These are phyloP conservation scores for Cryptosporidium baileyi DNA, from an alignment of 169 alveolate species.

Conservation along the genomic window DNA sequence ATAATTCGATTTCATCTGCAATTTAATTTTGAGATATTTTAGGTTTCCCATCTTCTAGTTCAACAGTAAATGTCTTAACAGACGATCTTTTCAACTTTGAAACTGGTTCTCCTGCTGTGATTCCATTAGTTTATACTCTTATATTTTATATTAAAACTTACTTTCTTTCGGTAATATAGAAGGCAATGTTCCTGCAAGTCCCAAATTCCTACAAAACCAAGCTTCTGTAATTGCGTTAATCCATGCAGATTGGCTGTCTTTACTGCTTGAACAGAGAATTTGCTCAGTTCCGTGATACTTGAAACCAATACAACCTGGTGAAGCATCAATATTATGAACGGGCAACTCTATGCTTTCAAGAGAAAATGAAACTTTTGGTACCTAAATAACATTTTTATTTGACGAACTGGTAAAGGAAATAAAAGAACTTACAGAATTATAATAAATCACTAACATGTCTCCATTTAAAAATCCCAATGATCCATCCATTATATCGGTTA, in stretches of 20 bases:
- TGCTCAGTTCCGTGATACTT: slow-evolving; percentile 76
- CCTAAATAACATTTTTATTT: not conserved
- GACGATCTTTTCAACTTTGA: too few species aligned
- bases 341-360: slow-evolving; percentile 78
- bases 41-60: slow-evolving; percentile 60
- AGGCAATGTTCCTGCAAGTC: slow-evolving; percentile 76
- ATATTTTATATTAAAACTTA: not conserved
- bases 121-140: not conserved
- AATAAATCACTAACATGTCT: slow-evolving; percentile 26
- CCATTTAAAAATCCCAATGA: slow-evolving; percentile 64
- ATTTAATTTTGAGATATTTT: slow-evolving; percentile 31
- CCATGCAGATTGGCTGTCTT: slow-evolving; percentile 76
- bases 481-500: slow-evolving; percentile 69
- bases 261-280: slow-evolving; percentile 74
- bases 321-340: slow-evolving; percentile 66
- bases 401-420: not conserved
- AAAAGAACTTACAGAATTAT: slow-evolving; percentile 40
- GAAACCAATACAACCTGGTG: slow-evolving; percentile 72
- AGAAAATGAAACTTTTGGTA: slow-evolving; percentile 71
- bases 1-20: too few species aligned
- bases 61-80: slow-evolving; percentile 52
- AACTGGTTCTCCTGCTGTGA: not conserved
- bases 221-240: slow-evolving; percentile 78
- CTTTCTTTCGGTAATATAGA: not conserved
- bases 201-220: slow-evolving; percentile 78